These are phyloP conservation scores for Sphaerulina populicola DNA, from an alignment of 2,329 filamentous ascomycete genomes.

Conservation along the genomic window DNA sequence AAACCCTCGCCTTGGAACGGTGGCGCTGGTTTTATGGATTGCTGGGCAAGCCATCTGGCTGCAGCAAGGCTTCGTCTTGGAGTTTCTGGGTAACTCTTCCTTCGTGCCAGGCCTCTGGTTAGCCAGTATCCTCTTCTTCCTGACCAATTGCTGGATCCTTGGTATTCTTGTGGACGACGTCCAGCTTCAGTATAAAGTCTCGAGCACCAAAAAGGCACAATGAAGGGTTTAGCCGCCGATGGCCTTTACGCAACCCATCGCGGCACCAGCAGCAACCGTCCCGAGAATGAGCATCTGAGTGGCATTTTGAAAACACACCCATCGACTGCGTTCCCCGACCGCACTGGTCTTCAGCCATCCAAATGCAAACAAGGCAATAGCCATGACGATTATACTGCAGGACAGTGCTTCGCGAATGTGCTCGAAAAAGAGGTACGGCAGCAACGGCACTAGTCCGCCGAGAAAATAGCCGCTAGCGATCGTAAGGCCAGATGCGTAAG, in stretches of 20 bases:
- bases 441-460: slow-evolving; percentile 60
- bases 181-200: slow-evolving; percentile 15
- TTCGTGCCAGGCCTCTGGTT: slow-evolving; percentile 80
- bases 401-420: slow-evolving; percentile 45
- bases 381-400: slow-evolving; percentile 54
- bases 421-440: slow-evolving; percentile 57
- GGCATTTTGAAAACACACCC: slow-evolving; percentile 51
- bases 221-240: slow-evolving; percentile 34
- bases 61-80: slow-evolving; percentile 44
- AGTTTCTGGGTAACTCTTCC: slow-evolving; percentile 62
- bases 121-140: slow-evolving; percentile 69
- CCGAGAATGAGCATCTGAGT: slow-evolving; percentile 58
- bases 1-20: slow-evolving; percentile 52
- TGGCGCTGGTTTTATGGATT: slow-evolving; percentile 65
- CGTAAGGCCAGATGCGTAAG: slow-evolving; percentile 51
- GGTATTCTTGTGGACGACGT: slow-evolving; percentile 68
- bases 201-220: slow-evolving; percentile 10
- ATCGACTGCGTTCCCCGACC: slow-evolving; percentile 36
- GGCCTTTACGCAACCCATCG: slow-evolving; percentile 54
- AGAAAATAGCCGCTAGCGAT: slow-evolving; percentile 63
- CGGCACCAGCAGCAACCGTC: slow-evolving; percentile 56
- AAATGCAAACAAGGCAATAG: slow-evolving; percentile 53
- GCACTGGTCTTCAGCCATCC: slow-evolving; percentile 54
- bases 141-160: slow-evolving; percentile 79
- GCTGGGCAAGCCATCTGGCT: slow-evolving; percentile 53